Evolutionary conservation across 768 basidiomycete genomes (phyloP).

Genomic region (Kwoniella sp.): DNA sequence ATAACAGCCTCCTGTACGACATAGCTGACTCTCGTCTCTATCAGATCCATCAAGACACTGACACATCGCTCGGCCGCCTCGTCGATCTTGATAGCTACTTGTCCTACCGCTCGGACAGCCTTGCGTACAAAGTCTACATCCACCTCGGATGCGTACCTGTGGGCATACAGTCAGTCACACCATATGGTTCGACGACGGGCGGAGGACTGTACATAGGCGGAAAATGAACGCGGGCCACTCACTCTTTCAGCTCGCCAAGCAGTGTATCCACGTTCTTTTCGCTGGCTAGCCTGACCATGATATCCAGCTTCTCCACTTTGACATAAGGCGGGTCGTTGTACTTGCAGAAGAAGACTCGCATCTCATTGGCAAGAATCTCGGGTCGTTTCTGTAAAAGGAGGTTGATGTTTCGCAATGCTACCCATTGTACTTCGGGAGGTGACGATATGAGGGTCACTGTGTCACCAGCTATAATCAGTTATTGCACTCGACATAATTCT

Average conservation of each 20-base stretch:
- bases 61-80: conserved; percentile 90
- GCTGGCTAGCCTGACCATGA: conserved; percentile 90
- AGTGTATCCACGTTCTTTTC: conserved; percentile 94
- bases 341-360: conserved; percentile 99
- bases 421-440: conserved; percentile 98
- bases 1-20: conserved; percentile 98
- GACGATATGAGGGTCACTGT: conserved; percentile 89
- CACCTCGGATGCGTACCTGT: conserved; percentile 91
- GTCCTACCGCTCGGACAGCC: conserved; percentile 92
- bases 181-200: too few species aligned
- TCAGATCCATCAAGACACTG: conserved; percentile 87
- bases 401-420: conserved; percentile 93
- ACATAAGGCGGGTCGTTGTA: conserved; percentile 99
- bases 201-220: too few species aligned
- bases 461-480: background rate
- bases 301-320: conserved; percentile 96
- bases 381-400: conserved; percentile 90
- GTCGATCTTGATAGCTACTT: conserved; percentile 94
- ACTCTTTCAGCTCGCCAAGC: conserved; percentile 95
- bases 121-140: conserved; percentile 98
- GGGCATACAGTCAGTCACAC: too few species aligned
- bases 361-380: conserved; percentile 88
- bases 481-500: too few species aligned
- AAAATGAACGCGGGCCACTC: too few species aligned
- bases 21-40: conserved; percentile 89